Percentiles rank a stretch among this genome's conserved stretches.
Conservation (phyloP, 257 asterid species). For the Jacaranda mimosifolia region DNA sequence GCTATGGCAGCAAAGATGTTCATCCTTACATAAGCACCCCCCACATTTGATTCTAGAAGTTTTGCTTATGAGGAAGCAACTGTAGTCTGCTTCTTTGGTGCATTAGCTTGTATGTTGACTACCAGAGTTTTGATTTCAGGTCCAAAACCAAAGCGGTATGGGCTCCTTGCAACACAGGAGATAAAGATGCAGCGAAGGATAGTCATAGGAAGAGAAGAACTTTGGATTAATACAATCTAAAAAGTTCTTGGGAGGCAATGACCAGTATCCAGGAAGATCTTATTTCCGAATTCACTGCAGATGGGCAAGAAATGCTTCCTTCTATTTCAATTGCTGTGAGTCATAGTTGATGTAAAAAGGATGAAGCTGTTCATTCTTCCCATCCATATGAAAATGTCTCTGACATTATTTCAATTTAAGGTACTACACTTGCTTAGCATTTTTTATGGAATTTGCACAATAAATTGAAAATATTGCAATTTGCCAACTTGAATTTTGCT, state of each 20-base stretch:
- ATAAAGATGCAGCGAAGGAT: slow-evolving; percentile 78
- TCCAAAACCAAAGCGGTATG: slow-evolving; percentile 90
- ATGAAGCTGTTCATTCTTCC: slow-evolving; percentile 89
- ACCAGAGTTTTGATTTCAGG: slow-evolving; percentile 66
- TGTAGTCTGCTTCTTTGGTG: slow-evolving; percentile 97
- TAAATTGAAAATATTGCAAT: slow-evolving; percentile 16
- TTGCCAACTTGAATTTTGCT: slow-evolving; percentile 27
- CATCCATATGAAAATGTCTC: slow-evolving; percentile 95
- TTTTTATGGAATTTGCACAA: slow-evolving; percentile 6
- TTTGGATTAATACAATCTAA: slow-evolving; percentile 85
- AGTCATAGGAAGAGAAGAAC: slow-evolving; percentile 90
- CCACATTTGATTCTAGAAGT: slow-evolving; percentile 97
- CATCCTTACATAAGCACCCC: slow-evolving; percentile 93
- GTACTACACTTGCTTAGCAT: slow-evolving; percentile 47
- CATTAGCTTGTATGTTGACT: slow-evolving; percentile 37
- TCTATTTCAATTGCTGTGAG: slow-evolving; percentile 81
- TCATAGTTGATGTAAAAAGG: slow-evolving; percentile 97
- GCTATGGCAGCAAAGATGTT: slow-evolving; percentile 99
- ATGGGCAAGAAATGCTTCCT: slow-evolving; percentile 96
- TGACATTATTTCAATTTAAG: slow-evolving; percentile 90
- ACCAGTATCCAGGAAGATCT: slow-evolving; percentile 93
- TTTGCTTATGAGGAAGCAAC: slow-evolving; percentile 96
- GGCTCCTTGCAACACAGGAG: slow-evolving; percentile 89
- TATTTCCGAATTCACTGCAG: slow-evolving; percentile 68
- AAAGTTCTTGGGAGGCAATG: slow-evolving; percentile 92